Conservation (phyloP, 495 filamentous ascomycete genomes). For the Trichocladium uniseriatum region DNA sequence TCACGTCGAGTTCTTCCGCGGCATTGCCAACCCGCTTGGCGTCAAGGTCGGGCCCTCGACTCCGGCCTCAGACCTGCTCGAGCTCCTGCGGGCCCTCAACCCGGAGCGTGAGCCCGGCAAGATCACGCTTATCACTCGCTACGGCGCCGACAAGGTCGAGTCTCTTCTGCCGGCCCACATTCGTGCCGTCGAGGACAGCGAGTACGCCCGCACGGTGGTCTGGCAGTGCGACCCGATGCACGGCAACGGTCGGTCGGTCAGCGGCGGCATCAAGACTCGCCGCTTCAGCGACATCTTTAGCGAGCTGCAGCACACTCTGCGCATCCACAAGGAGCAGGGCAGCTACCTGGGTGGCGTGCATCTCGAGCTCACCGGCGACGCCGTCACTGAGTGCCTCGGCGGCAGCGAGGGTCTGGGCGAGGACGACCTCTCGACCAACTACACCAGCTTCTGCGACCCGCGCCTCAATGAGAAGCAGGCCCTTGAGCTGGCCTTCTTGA, state of each 20-base stretch:
- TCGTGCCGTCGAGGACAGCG: constrained; percentile 62
- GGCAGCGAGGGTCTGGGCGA: constrained; percentile 82
- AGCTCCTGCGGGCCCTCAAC: constrained; percentile 75
- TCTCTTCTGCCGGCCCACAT: constrained; percentile 72
- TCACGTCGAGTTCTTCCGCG: constrained; percentile 95
- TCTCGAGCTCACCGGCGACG: constrained; percentile 88
- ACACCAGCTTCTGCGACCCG: constrained; percentile 93
- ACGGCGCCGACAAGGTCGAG: constrained; percentile 67
- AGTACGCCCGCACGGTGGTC: constrained; percentile 66
- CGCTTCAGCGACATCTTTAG: constrained; percentile 77
- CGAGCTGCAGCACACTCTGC: constrained; percentile 68
- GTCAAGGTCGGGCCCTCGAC: constrained; percentile 93
- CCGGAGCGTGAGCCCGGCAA: constrained; percentile 74
- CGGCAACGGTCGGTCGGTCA: constrained; percentile 67
- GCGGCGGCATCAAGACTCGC: constrained; percentile 74
- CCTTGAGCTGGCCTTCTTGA: constrained; percentile 85
- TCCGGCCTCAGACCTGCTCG: constrained; percentile 57
- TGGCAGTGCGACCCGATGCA: constrained; percentile 99
- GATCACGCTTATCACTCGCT: constrained; percentile 91
- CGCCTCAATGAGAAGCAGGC: constrained; percentile 96
- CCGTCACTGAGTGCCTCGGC: constrained; percentile 92
- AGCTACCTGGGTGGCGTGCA: constrained; percentile 90
- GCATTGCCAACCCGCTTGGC: constrained; percentile 88
- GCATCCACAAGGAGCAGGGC: constrained; percentile 72
- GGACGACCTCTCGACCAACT: constrained; percentile 76